Base-by-base conservation (phyloP, 148 eudicot genomes). In the Polygonum maritimum region DNA sequence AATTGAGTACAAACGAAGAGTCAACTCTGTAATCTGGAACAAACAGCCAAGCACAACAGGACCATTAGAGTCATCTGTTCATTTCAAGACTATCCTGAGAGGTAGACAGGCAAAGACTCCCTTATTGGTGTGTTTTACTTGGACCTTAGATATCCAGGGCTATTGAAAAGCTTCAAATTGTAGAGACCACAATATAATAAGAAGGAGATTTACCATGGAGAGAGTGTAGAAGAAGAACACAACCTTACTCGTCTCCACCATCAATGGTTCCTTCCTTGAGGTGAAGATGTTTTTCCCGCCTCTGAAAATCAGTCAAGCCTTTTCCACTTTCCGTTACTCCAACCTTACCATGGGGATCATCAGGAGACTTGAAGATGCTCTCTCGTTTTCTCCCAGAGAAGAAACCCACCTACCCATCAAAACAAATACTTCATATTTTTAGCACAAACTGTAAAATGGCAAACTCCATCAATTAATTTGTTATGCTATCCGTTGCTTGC, bases 241-340 rank as follows among this genome's bases (percentile, higher is more conserved):
- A 74, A 22, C 6, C 38, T 77, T 83, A 89, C 13, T 87, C 98
- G 9, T 87, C 60, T 54, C 60, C 98, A 67, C 77, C 69, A 71
- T 93, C 98, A 1, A 86, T 84, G 83, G 82, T 88, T 33, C 82
- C 90, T 45, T 96, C 99, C 80, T 95, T 95, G 77, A 95, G 94
- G 81, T 92, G 99, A 80, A 95, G 81, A 78, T 92, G 97, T 51
- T 95, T 95, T 79, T 95, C 99, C 73, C 99, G 85, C 82, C 74
- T 90, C 83, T 95, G 99, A 80, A 95, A 95, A 16, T 95, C 99
- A 0, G 99, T 95, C 83, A 95, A 80, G 39, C 99, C 99, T 82
- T 95, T 95, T 41, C 99, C 99, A 71, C 99, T 95, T 79, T 97
- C 99, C 1, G 94, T 91, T 65, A 95, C 99, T 21, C 99, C 99